phyloP scores from a whole-genome alignment of 2,329 filamentous ascomycete species.

The Talaromyces islandicus region DNA sequence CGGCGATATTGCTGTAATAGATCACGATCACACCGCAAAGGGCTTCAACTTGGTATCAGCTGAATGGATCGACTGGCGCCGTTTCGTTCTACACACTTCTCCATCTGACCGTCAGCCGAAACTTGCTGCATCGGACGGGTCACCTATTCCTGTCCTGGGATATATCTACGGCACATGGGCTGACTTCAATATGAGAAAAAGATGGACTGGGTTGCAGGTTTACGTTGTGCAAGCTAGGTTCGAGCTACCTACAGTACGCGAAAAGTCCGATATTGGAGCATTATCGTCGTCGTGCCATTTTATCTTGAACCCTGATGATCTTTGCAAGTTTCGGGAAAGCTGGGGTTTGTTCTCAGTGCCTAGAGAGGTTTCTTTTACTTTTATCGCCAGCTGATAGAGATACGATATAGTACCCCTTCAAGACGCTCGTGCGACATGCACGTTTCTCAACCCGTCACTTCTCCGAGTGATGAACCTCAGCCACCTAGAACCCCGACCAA shows the following conservation, averaged over 20 bases:
- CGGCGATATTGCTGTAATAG: conserved; percentile 3
- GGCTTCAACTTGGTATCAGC: conserved; percentile 6
- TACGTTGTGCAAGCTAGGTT: conserved; percentile 3
- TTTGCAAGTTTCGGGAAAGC: neutral
- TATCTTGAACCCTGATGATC: conserved; percentile 1
- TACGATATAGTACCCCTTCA: neutral
- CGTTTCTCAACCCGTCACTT: conserved; percentile 5
- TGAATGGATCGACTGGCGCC: conserved; percentile 6
- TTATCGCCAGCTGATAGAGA: neutral
- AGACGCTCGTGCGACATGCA: conserved; percentile 1
- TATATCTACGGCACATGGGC: conserved; percentile 8
- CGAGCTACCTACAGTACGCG: neutral
- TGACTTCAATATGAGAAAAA: neutral
- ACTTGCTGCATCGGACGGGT: conserved; percentile 1
- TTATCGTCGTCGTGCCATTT: conserved; percentile 1
- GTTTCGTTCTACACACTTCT: conserved; percentile 5
- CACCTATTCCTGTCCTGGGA: neutral
- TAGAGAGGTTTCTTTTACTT: neutral
- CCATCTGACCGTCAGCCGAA: conserved; percentile 1
- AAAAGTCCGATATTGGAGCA: neutral
- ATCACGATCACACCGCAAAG: neutral
- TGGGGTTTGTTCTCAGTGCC: neutral
- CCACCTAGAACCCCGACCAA: neutral
- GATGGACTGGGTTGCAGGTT: conserved; percentile 3
- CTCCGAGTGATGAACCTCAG: conserved; percentile 3